Conservation (phyloP, 1,139 yeast genomes). For the Suhomyces ambrosiae region DNA sequence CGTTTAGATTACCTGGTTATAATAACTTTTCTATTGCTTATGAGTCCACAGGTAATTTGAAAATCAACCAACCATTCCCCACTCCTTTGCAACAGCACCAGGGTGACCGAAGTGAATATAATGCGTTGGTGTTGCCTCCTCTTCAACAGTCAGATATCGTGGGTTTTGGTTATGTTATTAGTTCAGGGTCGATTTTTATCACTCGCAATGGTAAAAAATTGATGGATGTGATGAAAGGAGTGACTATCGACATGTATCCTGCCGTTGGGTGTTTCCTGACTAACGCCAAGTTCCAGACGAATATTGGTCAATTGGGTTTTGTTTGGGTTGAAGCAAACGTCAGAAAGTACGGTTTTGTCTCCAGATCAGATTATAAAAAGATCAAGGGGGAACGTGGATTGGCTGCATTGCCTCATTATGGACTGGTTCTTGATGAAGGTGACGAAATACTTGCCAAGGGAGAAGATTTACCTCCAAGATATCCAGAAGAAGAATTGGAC, state of each 20-base stretch:
- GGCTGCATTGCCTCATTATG: conserved; percentile 45
- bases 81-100: conserved; percentile 50
- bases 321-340: conserved; percentile 96
- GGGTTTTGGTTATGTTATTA: conserved; percentile 85
- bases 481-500: conserved; percentile 55
- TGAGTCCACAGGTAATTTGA: conserved; percentile 80
- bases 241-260: conserved; percentile 81
- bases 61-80: conserved; percentile 76
- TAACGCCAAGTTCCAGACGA: conserved; percentile 76
- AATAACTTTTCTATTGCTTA: conserved; percentile 83
- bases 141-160: conserved; percentile 84
- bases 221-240: conserved; percentile 79
- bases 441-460: conserved; percentile 69
- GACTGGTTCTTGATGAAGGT: conserved; percentile 23
- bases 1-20: conserved; percentile 84
- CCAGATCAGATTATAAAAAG: conserved; percentile 51
- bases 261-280: conserved; percentile 80
- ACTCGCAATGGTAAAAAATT: conserved; percentile 89
- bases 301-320: conserved; percentile 88
- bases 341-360: conserved; percentile 87
- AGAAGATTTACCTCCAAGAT: conserved; percentile 59
- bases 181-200: conserved; percentile 80
- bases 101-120: conserved; percentile 49
- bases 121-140: conserved; percentile 75
- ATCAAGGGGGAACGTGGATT: conserved; percentile 48